Evolutionary conservation across 1,139 yeast genomes (phyloP).

Genomic region (Suhomyces choctaworum): DNA sequence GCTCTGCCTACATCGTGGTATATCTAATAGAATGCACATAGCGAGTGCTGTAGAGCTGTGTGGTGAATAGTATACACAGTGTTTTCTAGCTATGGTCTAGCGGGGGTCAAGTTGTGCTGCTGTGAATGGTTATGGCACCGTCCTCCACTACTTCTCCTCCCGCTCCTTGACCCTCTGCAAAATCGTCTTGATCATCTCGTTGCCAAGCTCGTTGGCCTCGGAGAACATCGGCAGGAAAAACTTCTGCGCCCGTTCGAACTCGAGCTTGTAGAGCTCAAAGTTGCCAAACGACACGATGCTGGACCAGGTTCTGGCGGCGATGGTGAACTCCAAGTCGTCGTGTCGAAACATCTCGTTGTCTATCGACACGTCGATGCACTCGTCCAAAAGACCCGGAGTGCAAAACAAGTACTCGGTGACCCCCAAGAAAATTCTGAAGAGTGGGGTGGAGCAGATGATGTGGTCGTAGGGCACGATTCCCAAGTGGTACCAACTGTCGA

Average conservation of each 20-base stretch:
- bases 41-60: no score
- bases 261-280: slow-evolving; percentile 66
- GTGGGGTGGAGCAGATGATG: slow-evolving; percentile 93
- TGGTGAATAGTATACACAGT: no score
- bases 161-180: slow-evolving; percentile 51
- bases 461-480: slow-evolving; percentile 93
- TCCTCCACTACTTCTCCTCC: slow-evolving; percentile 22
- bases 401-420: slow-evolving; percentile 91
- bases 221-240: slow-evolving; percentile 85
- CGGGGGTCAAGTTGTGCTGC: no score
- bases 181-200: slow-evolving; percentile 92
- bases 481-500: slow-evolving; percentile 86
- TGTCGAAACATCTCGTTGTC: slow-evolving; percentile 68
- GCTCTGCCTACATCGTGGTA: no score
- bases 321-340: slow-evolving; percentile 83
- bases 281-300: slow-evolving; percentile 76
- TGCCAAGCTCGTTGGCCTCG: slow-evolving; percentile 89
- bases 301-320: slow-evolving; percentile 86
- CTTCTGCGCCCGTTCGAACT: slow-evolving; percentile 75
- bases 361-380: slow-evolving; percentile 72
- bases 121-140: no score
- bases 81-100: neutral
- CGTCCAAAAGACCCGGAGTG: slow-evolving; percentile 76
- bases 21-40: no score
- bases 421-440: slow-evolving; percentile 86